Base-by-base conservation (phyloP, 1,284 basidiomycete genomes). In the Singerocomus inundabilis region DNA sequence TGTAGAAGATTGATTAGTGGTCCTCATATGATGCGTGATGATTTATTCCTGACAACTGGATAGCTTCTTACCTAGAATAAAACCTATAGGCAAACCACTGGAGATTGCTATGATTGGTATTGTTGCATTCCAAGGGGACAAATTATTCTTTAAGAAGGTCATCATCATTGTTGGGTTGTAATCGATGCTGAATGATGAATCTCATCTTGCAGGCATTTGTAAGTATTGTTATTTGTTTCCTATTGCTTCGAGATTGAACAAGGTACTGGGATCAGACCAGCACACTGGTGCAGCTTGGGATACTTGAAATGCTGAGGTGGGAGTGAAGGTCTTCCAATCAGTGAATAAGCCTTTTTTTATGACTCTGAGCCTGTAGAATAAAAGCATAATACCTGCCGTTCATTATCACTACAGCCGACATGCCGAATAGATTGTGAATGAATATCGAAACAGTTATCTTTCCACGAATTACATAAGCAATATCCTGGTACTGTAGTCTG, bases 221-320 rank as follows among this genome's bases (percentile, higher is more conserved):
- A 41, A 49, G 64, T 34, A 39, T 40, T 18, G 26, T 34, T 6
- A 8, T 25, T 7, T 26, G 6, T 38, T 15, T 21, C 21, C 18
- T 25, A 2, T 36, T 31, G 9, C 12, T 21, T 44, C 30, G 42
- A 44, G 51, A 30, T 28, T n/a, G 16, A 32, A 5, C 24, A 48
- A 77, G 75, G 48, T 76, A 76, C 48, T 77, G 75, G 75, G 75
- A 77, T 46, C 74, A 77, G 57, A 75, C 75, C 18, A 76, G 73
- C 16, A 30, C 68, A 10, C 67, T 77, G n/a, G 74, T 75, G 39
- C 56, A 73, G 64, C 70, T 74, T 37, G 74, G 71, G 28, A 57
- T 73, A 10, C 57, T 76, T 21, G 62, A 46, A 58, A 28, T 64
- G 63, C 53, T 77, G 75, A 75, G 62, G 63, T 40, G 65, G 70